phyloP scores from a whole-genome alignment of 2,329 filamentous ascomycete species.

The Thelonectria discophora region DNA sequence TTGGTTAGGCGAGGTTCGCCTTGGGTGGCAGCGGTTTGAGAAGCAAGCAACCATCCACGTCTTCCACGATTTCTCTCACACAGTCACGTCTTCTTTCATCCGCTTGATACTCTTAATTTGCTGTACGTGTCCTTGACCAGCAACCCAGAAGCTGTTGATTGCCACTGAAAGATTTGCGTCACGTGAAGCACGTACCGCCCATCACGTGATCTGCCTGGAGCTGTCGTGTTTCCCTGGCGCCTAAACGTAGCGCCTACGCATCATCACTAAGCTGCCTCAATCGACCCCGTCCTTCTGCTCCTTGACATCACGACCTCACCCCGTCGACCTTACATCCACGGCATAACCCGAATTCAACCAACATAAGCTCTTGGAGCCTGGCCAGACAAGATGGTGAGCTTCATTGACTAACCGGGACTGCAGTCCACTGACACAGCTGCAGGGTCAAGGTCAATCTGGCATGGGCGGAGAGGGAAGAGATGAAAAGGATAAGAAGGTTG shows the following conservation, averaged over 20 bases:
- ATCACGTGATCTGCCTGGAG: conserved; percentile 46
- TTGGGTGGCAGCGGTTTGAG: neutral
- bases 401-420: neutral
- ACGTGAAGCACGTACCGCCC: conserved; percentile 27
- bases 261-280: conserved; percentile 46
- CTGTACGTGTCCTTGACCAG: neutral
- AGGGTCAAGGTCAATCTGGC: conserved; percentile 89
- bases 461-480: conserved; percentile 85
- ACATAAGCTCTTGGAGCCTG: conserved; percentile 43
- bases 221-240: conserved; percentile 59
- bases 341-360: conserved; percentile 20
- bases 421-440: conserved; percentile 31
- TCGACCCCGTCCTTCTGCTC: conserved; percentile 35
- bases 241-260: conserved; percentile 47
- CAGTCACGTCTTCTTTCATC: neutral
- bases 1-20: neutral
- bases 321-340: conserved; percentile 14
- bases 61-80: too few relatives aligned
- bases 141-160: neutral
- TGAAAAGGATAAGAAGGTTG: conserved; percentile 93
- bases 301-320: conserved; percentile 28
- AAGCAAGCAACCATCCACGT: too few relatives aligned
- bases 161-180: neutral
- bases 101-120: neutral
- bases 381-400: conserved; percentile 49